Evolutionary conservation across 495 filamentous ascomycete genomes (phyloP).

Genomic region (Tetracladium setigerum): DNA sequence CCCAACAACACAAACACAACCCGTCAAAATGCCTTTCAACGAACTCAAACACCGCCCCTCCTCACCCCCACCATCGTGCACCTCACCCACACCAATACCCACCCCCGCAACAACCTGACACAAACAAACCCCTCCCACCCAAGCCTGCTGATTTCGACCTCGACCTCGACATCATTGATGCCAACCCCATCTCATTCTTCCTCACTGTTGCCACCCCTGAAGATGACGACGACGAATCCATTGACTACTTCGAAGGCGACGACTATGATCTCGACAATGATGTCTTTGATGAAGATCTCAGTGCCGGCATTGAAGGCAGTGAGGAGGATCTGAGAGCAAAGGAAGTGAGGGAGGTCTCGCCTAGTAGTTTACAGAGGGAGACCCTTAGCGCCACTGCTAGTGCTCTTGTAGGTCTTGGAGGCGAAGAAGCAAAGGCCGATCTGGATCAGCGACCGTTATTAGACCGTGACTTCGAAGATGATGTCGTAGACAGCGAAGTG

Average conservation of each 20-base stretch:
- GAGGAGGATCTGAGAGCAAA: conserved; percentile 7
- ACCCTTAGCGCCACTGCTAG: background rate
- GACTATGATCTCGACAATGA: background rate
- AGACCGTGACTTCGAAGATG: conserved; percentile 8
- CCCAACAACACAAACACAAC: background rate
- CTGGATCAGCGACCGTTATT: background rate
- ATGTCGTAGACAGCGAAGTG: conserved; percentile 3
- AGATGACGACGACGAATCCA: conserved; percentile 10
- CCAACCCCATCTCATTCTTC: conserved; percentile 22
- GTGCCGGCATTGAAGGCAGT: conserved; percentile 20
- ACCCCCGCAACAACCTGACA: background rate
- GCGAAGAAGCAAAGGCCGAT: too few species aligned
- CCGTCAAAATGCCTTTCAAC: conserved; percentile 20
- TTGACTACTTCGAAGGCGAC: conserved; percentile 5
- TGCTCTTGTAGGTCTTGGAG: too few species aligned
- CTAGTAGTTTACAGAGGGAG: conserved; percentile 12
- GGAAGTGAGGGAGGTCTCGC: conserved; percentile 18
- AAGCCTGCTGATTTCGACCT: background rate
- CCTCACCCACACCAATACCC: conserved; percentile 2
- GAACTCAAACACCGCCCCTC: conserved; percentile 18
- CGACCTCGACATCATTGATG: conserved; percentile 13
- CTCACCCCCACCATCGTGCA: background rate
- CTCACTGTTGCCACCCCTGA: conserved; percentile 16
- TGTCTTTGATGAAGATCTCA: conserved; percentile 11
- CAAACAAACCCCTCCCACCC: background rate